Conservation (phyloP, 148 eudicot species). For the Cornus kousa region DNA sequence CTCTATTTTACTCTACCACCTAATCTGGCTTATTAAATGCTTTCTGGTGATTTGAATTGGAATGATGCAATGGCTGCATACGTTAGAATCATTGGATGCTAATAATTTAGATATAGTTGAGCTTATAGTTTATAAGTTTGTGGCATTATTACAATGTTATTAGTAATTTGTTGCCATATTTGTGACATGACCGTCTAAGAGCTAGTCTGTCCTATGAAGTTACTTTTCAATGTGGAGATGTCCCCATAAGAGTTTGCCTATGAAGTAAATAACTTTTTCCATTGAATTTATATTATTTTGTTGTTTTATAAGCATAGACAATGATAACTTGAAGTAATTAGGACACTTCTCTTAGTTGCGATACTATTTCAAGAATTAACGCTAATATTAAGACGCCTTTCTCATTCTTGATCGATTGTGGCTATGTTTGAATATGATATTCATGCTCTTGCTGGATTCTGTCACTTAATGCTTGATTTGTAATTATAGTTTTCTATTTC, state of each 20-base stretch:
- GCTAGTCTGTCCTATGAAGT: not conserved
- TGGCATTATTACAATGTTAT: not conserved
- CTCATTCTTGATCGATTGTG: not conserved
- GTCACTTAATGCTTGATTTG: not conserved
- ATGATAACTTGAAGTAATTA: not conserved
- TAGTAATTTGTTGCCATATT: not conserved
- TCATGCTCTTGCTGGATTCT: not conserved
- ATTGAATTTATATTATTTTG: not conserved
- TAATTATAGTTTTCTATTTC: not conserved
- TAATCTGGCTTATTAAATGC: not conserved
- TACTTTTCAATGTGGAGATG: not conserved
- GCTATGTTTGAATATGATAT: not conserved
- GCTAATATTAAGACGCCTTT: not conserved
- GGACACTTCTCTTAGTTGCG: not conserved
- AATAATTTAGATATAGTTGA: not conserved
- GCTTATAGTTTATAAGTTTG: not conserved
- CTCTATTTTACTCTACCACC: not conserved
- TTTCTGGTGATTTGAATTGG: slow-evolving; percentile 1
- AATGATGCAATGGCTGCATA: not conserved
- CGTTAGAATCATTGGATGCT: not conserved
- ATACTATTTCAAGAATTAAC: too few species aligned
- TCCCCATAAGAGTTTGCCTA: not conserved
- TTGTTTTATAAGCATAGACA: not conserved
- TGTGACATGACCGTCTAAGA: not conserved
- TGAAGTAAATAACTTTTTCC: not conserved